A percentile compares a stretch with the other conserved stretches of the same genome.
Evolutionary conservation across 2,329 filamentous ascomycete species (phyloP).

Genomic region (Xylaria sp.): DNA sequence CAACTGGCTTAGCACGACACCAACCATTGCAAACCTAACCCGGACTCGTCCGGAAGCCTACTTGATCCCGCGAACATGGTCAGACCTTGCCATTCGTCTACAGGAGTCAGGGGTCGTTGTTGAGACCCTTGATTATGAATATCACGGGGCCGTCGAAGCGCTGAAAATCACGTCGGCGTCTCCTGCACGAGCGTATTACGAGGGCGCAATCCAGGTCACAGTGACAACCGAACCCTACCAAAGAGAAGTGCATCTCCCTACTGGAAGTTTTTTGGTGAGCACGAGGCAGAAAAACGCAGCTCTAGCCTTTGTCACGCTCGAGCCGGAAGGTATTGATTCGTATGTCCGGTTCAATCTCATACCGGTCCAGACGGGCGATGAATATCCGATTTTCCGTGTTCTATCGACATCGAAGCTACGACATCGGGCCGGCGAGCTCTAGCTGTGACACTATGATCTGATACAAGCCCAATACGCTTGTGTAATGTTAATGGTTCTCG

Average conservation of each 20-base stretch:
- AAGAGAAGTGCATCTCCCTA: conserved; percentile 31
- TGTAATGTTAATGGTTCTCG: neutral
- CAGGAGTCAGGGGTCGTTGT: conserved; percentile 32
- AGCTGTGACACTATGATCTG: neutral
- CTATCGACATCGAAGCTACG: neutral
- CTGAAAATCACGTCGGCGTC: conserved; percentile 29
- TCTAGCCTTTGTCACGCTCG: conserved; percentile 37
- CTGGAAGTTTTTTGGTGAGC: conserved; percentile 34
- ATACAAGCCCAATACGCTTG: neutral
- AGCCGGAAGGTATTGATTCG: conserved; percentile 39
- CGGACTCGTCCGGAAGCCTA: conserved; percentile 36
- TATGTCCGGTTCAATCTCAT: conserved; percentile 38
- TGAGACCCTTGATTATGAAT: conserved; percentile 32
- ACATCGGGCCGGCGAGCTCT: conserved; percentile 10
- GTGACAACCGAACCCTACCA: conserved; percentile 28
- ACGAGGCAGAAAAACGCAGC: conserved; percentile 38
- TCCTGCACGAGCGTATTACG: conserved; percentile 31
- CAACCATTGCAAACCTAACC: conserved; percentile 33
- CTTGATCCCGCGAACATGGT: conserved; percentile 35
- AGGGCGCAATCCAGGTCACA: conserved; percentile 36
- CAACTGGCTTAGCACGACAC: conserved; percentile 34
- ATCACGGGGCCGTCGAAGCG: conserved; percentile 33
- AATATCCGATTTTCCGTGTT: conserved; percentile 38
- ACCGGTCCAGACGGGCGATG: conserved; percentile 33
- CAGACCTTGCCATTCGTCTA: conserved; percentile 33